Conservation (phyloP, 306 rosid genomes). For the Fragaria iinumae region DNA sequence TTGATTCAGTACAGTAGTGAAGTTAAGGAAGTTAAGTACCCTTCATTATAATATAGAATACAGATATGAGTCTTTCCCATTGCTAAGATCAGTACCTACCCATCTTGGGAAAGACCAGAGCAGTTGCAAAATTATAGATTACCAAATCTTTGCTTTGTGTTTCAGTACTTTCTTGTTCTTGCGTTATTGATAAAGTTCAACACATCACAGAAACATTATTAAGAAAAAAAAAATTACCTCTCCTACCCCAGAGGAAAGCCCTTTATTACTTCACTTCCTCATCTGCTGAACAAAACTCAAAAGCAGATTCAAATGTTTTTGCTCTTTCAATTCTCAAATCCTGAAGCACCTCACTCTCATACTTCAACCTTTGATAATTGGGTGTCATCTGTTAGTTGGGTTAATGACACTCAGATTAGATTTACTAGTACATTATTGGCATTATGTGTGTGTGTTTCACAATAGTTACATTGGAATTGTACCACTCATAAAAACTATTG, state of each 20-base stretch:
- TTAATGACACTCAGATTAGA: neutral
- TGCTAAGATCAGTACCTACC: slow-evolving; percentile 3
- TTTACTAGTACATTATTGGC: neutral
- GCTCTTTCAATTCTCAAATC: neutral
- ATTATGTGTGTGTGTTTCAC: neutral
- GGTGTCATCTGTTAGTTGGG: neutral
- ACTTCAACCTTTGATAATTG: neutral
- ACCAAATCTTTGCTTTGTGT: neutral
- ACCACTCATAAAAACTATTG: slow-evolving; percentile 7
- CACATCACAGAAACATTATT: neutral
- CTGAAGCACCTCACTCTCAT: neutral
- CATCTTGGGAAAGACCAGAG: neutral
- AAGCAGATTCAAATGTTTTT: neutral
- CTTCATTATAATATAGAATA: neutral
- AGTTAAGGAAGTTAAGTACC: neutral
- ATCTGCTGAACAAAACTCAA: neutral
- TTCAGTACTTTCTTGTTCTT: neutral
- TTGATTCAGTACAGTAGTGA: neutral
- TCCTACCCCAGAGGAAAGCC: neutral
- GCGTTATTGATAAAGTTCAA: neutral
- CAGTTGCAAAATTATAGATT: neutral
- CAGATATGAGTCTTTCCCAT: neutral
- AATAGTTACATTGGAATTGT: slow-evolving; percentile 25
- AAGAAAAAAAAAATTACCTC: neutral
- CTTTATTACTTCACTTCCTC: neutral